Percentiles rank a stretch among this genome's conserved stretches.
Evolutionary conservation across 257 asterid genomes (phyloP).

Genomic region (Mentha longifolia): DNA sequence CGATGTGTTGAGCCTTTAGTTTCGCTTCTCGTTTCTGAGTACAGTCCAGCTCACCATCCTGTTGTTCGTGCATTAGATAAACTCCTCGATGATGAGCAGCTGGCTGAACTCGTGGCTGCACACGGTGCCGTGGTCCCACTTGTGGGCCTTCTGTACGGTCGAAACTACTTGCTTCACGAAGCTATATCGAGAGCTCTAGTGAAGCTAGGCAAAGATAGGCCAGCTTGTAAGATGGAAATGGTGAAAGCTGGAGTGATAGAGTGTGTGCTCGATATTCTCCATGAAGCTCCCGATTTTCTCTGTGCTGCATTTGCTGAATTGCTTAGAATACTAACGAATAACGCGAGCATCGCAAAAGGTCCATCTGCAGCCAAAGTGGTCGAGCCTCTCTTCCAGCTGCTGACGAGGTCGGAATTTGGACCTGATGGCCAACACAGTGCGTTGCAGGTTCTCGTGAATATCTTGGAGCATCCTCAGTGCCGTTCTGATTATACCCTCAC

Average conservation of each 20-base stretch:
- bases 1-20: constrained; percentile 96
- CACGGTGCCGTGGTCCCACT: constrained; percentile 97
- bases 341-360: constrained; percentile 96
- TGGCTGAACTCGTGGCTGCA: constrained; percentile 96
- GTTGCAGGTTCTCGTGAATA: constrained; percentile 92
- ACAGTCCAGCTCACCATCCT: constrained; percentile 81
- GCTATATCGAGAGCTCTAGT: constrained; percentile 93
- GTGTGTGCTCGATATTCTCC: constrained; percentile 78
- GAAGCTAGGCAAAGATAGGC: constrained; percentile 95
- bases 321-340: constrained; percentile 92
- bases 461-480: constrained; percentile 92
- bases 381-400: constrained; percentile 82
- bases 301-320: constrained; percentile 93
- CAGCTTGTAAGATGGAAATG: constrained; percentile 96
- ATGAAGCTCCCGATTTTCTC: constrained; percentile 92
- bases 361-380: constrained; percentile 95
- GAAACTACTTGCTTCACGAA: constrained; percentile 81
- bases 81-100: constrained; percentile 89
- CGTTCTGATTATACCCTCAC: constrained; percentile 82
- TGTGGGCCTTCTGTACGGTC: constrained; percentile 87
- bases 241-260: constrained; percentile 92
- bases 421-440: constrained; percentile 94
- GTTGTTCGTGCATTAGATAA: constrained; percentile 91
- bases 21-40: constrained; percentile 81
- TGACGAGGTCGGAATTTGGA: constrained; percentile 77